Evolutionary conservation across 2,329 filamentous ascomycete species (phyloP).

Genomic region (Coniochaeta pulveracea): DNA sequence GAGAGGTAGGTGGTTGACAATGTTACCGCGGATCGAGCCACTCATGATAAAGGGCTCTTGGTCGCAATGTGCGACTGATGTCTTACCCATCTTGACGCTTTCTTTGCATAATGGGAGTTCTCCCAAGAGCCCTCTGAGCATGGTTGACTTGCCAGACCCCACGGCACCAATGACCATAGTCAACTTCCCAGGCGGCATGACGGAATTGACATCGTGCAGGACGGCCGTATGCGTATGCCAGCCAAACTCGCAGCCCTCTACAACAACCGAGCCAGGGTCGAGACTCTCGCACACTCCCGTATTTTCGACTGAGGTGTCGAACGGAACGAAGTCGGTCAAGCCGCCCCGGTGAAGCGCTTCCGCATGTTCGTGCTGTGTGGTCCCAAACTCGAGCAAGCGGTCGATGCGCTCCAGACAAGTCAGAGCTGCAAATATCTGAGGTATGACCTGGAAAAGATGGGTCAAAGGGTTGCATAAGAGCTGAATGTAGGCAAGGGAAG

Average conservation of each 20-base stretch:
- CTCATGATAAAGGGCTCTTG: constrained; percentile 21
- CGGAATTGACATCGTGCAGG: constrained; percentile 4
- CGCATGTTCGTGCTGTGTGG: constrained; percentile 5
- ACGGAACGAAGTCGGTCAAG: too few species aligned
- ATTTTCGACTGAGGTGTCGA: neutral
- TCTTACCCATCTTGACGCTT: constrained; percentile 5
- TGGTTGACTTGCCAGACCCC: constrained; percentile 22
- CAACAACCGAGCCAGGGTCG: neutral
- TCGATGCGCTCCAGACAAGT: constrained; percentile 2
- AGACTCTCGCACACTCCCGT: neutral
- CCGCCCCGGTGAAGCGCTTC: too few species aligned
- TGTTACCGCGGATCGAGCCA: constrained; percentile 19
- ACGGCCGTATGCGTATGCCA: neutral
- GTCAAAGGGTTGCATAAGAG: neutral
- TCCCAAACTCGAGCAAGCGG: constrained; percentile 14
- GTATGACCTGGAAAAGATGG: neutral
- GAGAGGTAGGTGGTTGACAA: constrained; percentile 15
- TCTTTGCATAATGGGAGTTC: constrained; percentile 14
- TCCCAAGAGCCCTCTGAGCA: constrained; percentile 18
- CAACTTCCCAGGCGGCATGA: constrained; percentile 6
- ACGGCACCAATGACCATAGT: constrained; percentile 21
- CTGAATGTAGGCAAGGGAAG: neutral
- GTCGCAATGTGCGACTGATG: constrained; percentile 18
- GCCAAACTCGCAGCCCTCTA: neutral
- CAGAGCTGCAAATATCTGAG: neutral